Base-by-base conservation (phyloP, 305 asterid species). In the Fraxinus floribunda region DNA sequence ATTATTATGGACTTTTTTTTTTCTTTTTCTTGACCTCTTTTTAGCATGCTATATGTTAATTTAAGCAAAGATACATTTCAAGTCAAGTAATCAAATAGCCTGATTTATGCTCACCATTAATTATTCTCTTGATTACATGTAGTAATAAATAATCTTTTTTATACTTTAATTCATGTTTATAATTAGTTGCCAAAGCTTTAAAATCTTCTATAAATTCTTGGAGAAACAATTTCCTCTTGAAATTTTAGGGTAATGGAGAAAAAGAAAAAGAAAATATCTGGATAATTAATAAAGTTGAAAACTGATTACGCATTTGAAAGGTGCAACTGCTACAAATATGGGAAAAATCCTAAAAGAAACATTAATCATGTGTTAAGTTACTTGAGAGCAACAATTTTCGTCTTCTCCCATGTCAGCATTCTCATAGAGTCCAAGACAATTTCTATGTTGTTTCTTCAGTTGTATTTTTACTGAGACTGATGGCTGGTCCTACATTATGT, bases 361-460 rank as follows among this genome's bases (percentile, higher is more conserved):
- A 71, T 30, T 71, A 32, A 71, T 73, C 41, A 70, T 24, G 1
- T 80, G 79, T 60, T 74, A 16, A 26, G 73, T 66, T 39, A 79
- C 85, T 80, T 74, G 62, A 83, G 76, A 64, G 57, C 71, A 82
- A 49, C 80, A 82, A 57, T 70, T 39, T 78, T 35, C 20, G 13
- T 71, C 44, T 16, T 66, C 36, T 46, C 78, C 76, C 72, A 49
- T 18, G 68, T 80, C 72, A 66, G 73, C 46, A 35, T 72, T 78
- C 70, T 60, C 57, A 39, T 5, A 70, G 22, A 72, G 39, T 77
- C 71, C 41, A 38, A 32, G 26, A 15, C 39, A 46, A 39, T 38
- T 72, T 36, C 22, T 6, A 24, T n/a, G 18, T 79, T 64, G 39
- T 74, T 86, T 78, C 32, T 22, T 39, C 29, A 6, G 9, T 80